Percentiles rank a stretch among this genome's conserved stretches.
phyloP scores from a whole-genome alignment of 2,329 filamentous ascomycete genomes.

The Arthrocladium fulminans region DNA sequence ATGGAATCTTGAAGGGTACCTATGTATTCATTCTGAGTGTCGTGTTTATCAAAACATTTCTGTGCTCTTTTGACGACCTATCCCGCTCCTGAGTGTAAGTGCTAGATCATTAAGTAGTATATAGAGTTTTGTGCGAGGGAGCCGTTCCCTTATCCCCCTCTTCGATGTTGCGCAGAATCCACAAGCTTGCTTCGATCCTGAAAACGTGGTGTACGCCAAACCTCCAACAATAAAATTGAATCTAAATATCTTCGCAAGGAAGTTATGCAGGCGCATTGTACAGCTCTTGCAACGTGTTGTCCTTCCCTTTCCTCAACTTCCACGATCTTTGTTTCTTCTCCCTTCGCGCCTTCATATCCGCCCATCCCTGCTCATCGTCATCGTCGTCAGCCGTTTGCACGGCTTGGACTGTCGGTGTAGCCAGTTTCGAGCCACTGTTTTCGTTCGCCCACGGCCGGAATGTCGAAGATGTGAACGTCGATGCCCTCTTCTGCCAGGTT shows the following conservation, averaged over 20 bases:
- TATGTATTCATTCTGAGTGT: neutral
- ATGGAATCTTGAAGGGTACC: neutral
- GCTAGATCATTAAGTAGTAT: neutral
- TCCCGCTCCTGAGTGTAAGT: neutral
- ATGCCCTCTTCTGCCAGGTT: slow-evolving; percentile 22
- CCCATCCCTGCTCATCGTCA: slow-evolving; percentile 42
- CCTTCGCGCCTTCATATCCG: slow-evolving; percentile 42
- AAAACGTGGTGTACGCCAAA: neutral
- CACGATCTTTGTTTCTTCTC: slow-evolving; percentile 42
- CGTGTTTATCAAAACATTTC: neutral
- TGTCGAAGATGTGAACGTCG: slow-evolving; percentile 28
- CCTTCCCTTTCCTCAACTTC: slow-evolving; percentile 35
- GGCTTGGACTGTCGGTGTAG: slow-evolving; percentile 23
- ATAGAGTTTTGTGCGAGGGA: neutral
- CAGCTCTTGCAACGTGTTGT: slow-evolving; percentile 20
- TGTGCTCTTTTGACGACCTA: neutral
- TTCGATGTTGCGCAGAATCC: slow-evolving; percentile 2
- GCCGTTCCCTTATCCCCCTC: neutral
- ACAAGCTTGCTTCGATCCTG: neutral
- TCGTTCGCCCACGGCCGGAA: slow-evolving; percentile 30
- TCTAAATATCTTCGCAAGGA: neutral
- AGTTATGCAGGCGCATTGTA: slow-evolving; percentile 39
- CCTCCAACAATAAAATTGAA: neutral
- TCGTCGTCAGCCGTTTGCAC: slow-evolving; percentile 33
- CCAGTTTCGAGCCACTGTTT: slow-evolving; percentile 18